phyloP scores from a whole-genome alignment of 2,329 filamentous ascomycete species.

The Polychaeton citri region DNA sequence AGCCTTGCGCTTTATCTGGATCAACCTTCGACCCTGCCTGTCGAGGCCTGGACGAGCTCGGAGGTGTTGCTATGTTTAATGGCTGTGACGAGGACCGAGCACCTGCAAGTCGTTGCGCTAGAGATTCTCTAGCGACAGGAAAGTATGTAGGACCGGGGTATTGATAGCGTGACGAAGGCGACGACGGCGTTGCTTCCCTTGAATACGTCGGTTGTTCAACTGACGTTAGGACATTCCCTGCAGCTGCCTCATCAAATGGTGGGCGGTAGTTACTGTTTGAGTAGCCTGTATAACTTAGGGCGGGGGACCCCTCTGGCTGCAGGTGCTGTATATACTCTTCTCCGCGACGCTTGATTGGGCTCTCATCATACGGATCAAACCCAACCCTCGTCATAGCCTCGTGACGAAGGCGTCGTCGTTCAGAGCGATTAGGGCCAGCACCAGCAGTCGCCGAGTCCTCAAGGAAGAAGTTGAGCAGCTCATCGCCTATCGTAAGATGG shows the following conservation, averaged over 20 bases:
- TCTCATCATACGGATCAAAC: slow-evolving; percentile 61
- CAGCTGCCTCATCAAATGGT: neutral
- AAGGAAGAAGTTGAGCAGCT: slow-evolving; percentile 79
- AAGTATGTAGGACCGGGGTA: neutral
- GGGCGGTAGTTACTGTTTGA: neutral
- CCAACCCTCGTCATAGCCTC: slow-evolving; percentile 51
- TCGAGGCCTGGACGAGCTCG: neutral
- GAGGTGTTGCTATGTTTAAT: neutral
- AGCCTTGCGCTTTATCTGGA: no score
- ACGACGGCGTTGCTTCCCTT: slow-evolving; percentile 2
- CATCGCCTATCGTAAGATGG: slow-evolving; percentile 79
- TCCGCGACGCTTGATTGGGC: slow-evolving; percentile 50
- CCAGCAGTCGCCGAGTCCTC: slow-evolving; percentile 54
- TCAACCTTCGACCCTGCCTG: no score
- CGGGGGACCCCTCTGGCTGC: slow-evolving; percentile 5
- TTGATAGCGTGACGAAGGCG: slow-evolving; percentile 5
- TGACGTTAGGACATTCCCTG: neutral
- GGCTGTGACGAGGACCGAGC: neutral
- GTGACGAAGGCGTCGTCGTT: slow-evolving; percentile 45
- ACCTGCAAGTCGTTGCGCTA: neutral
- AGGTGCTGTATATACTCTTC: slow-evolving; percentile 46
- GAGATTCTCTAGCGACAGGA: neutral
- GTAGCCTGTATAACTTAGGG: neutral
- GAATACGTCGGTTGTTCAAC: neutral
- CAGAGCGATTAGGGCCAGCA: slow-evolving; percentile 47